These are phyloP conservation scores for Castanopsis chinensis DNA, from an alignment of 306 rosid genomes.

Conservation along the genomic window DNA sequence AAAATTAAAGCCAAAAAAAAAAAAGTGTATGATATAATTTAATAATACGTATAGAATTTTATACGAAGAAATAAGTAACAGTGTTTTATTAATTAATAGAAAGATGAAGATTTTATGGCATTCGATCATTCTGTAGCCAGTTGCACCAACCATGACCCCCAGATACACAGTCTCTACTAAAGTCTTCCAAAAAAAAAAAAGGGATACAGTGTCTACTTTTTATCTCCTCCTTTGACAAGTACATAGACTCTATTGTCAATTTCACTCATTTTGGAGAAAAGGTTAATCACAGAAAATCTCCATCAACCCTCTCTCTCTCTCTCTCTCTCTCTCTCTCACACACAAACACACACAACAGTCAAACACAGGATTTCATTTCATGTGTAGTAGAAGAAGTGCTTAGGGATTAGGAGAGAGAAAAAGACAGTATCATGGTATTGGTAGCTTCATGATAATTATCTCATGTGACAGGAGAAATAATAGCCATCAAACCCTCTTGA, in stretches of 20 bases:
- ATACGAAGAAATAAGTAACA: background rate
- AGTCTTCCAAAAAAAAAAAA: background rate
- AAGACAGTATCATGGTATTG: constrained; percentile 17
- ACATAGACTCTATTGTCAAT: constrained; percentile 2
- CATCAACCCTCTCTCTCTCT: constrained; percentile 13
- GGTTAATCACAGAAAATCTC: constrained; percentile 30
- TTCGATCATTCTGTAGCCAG: background rate
- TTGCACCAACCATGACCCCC: background rate
- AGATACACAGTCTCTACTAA: background rate
- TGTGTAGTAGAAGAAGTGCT: background rate
- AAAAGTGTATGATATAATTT: background rate
- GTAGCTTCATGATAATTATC: constrained; percentile 37
- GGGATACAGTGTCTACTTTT: background rate
- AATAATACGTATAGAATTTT: background rate
- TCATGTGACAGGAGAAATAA: constrained; percentile 28
- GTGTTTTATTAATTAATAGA: background rate
- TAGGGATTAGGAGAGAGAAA: constrained; percentile 18
- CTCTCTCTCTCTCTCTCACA: constrained; percentile 8
- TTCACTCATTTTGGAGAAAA: constrained; percentile 23
- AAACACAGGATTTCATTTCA: constrained; percentile 29
- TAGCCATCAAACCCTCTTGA: constrained; percentile 1
- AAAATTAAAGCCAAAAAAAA: background rate
- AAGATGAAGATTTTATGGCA: background rate
- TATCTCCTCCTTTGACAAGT: constrained; percentile 4
- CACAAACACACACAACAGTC: background rate